Conservation (phyloP, 805 yeast species). For the Pichia thaimueangensis region DNA sequence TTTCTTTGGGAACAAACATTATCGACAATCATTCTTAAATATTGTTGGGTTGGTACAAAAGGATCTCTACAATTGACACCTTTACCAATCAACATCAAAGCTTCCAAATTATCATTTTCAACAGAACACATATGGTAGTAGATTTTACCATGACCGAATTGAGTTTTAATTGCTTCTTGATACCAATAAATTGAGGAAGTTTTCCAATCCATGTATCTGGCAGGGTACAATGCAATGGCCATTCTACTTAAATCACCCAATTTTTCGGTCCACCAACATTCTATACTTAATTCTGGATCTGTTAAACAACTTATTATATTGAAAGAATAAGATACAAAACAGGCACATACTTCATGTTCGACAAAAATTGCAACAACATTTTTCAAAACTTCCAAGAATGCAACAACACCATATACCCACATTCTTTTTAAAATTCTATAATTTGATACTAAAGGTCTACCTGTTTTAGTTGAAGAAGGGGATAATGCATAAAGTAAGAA, state of each 20-base stretch:
- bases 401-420: conserved; percentile 85
- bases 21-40: conserved; percentile 70
- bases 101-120: conserved; percentile 69
- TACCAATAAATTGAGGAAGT: conserved; percentile 81
- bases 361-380: conserved; percentile 62
- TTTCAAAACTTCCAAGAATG: conserved; percentile 69
- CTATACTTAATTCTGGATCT: conserved; percentile 50
- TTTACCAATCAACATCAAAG: conserved; percentile 73
- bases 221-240: conserved; percentile 80
- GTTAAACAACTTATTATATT: conserved; percentile 49
- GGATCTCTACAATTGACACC: conserved; percentile 76
- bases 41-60: conserved; percentile 76
- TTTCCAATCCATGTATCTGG: conserved; percentile 82
- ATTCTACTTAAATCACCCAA: conserved; percentile 80
- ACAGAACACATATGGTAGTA: conserved; percentile 87
- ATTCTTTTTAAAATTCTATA: conserved; percentile 73
- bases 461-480: conserved; percentile 62
- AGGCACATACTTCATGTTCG: conserved; percentile 72
- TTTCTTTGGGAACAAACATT: conserved; percentile 64
- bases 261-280: conserved; percentile 79
- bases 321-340: conserved; percentile 69
- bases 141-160: conserved; percentile 78
- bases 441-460: conserved; percentile 68
- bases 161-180: conserved; percentile 59
- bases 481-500: conserved; percentile 64